These are phyloP conservation scores for Batrachochytrium dendrobatidis DNA, from an alignment of 371 early-diverging fungal species.

Conservation along the genomic window DNA sequence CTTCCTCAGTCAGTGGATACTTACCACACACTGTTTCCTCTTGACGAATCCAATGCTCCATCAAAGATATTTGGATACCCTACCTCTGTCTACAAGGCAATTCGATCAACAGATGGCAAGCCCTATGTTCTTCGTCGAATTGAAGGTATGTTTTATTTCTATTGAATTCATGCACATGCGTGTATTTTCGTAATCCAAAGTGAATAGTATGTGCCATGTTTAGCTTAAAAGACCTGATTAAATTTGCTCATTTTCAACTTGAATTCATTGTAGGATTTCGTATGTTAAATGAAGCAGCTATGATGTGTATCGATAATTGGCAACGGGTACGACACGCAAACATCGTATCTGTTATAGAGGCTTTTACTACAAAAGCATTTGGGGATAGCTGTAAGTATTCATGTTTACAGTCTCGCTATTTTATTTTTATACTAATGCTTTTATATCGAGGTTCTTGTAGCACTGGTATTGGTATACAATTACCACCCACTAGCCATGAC, in stretches of 20 bases:
- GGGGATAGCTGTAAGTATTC: constrained; percentile 72
- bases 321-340: constrained; percentile 72
- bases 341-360: constrained; percentile 83
- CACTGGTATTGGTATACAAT: constrained; percentile 80
- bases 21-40: constrained; percentile 74
- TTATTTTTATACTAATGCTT: constrained; percentile 7
- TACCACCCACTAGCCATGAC: constrained; percentile 81
- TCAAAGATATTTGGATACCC: constrained; percentile 63
- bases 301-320: constrained; percentile 81
- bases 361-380: constrained; percentile 90
- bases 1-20: constrained; percentile 67
- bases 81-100: constrained; percentile 77
- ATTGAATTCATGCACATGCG: too few species aligned
- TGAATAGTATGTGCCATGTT: too few species aligned
- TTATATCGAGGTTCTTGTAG: constrained; percentile 26
- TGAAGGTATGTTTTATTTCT: constrained; percentile 59
- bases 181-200: too few species aligned
- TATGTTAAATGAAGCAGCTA: constrained; percentile 68
- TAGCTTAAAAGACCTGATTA: too few species aligned
- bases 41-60: constrained; percentile 49
- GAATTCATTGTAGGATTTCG: constrained; percentile 48
- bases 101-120: constrained; percentile 73
- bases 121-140: constrained; percentile 75
- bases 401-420: constrained; percentile 16
- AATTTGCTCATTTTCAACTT: background rate